Evolutionary conservation across 2,329 filamentous ascomycete species (phyloP), one percentile per base, ranked within the genome.

Genomic region (Fusarium proliferatum): DNA sequence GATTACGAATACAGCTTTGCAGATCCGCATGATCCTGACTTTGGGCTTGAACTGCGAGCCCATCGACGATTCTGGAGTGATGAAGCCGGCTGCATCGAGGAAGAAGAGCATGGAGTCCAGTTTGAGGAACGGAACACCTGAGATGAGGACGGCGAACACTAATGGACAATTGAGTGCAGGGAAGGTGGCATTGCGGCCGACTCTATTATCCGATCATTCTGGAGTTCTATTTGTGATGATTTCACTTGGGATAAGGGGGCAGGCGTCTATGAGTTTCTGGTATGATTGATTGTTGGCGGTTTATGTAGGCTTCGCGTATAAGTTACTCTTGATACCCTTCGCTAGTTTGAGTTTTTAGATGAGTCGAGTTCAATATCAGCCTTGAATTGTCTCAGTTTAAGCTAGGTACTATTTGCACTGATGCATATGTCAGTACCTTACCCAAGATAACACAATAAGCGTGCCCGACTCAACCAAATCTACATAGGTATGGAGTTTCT

Each of bases 61-160:
- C 80, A 82, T 63, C 77, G 81, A 59, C 74, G 81, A 43, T 79
- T 81, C 45, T 79, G 79, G 75, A 79, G 79, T 39, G 79, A 81
- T 51, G 74, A 81, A 38, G 79, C 79, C 17, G 79, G 79, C 45
- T 77, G 81, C 34, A 84, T 84, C 58, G 81, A 83, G 46, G 82
- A 84, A 71, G 82, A 84, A 63, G 81, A 80, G 43, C 73, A 78
- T 46, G 76, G 67, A 13, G 53, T 75, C 55, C 69, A 76, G 23
- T 69, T 73, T 59, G 75, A 78, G 28, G 74, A 74, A 61, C 72
- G 61, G 60, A 68, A 58, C 57, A 49, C 56, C 72, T 77, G 69
- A 77, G 61, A 77, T 71, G 70, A 76, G 58, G 49, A 69, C 61
- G 53, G 73, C 61, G 59, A 68, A 63, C 30, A 60, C 28, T 69